Conservation (phyloP, 1,284 basidiomycete species). For the Fomes fomentarius region DNA sequence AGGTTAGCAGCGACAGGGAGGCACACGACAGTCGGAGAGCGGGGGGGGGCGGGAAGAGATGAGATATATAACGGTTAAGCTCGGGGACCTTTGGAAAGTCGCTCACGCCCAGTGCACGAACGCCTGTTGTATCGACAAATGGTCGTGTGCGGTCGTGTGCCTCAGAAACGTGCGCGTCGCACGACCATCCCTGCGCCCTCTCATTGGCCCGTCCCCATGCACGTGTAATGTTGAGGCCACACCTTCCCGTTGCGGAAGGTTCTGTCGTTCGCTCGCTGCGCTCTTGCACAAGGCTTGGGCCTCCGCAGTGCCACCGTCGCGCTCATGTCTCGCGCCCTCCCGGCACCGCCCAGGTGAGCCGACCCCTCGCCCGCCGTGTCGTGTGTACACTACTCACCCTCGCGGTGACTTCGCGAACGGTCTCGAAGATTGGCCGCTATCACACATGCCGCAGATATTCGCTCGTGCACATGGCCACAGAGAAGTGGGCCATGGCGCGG, state of each 20-base stretch:
- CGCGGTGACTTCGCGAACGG: no score
- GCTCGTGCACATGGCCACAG: background rate
- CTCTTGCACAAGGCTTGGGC: background rate
- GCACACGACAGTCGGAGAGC: slow-evolving; percentile 26
- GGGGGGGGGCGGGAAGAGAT: background rate
- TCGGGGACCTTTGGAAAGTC: slow-evolving; percentile 4
- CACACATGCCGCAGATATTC: background rate
- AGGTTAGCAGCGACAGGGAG: slow-evolving; percentile 8
- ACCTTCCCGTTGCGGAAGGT: slow-evolving; percentile 26
- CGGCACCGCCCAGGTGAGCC: no score
- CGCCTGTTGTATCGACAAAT: slow-evolving; percentile 16
- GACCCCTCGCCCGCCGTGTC: background rate
- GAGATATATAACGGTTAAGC: slow-evolving; percentile 16
- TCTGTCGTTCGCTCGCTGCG: slow-evolving; percentile 14
- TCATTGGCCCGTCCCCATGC: slow-evolving; percentile 33
- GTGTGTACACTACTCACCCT: no score
- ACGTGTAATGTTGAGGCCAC: slow-evolving; percentile 30
- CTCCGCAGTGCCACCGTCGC: background rate
- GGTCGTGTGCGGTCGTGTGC: slow-evolving; percentile 27
- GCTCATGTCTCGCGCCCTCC: background rate
- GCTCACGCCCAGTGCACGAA: slow-evolving; percentile 12
- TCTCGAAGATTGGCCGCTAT: no score
- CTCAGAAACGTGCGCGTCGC: slow-evolving; percentile 38
- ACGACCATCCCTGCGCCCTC: slow-evolving; percentile 31
- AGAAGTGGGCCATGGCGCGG: background rate